Percentiles rank a stretch among this genome's conserved stretches.
phyloP scores from a whole-genome alignment of 1,284 basidiomycete species.

The Ustilago loliicola region DNA sequence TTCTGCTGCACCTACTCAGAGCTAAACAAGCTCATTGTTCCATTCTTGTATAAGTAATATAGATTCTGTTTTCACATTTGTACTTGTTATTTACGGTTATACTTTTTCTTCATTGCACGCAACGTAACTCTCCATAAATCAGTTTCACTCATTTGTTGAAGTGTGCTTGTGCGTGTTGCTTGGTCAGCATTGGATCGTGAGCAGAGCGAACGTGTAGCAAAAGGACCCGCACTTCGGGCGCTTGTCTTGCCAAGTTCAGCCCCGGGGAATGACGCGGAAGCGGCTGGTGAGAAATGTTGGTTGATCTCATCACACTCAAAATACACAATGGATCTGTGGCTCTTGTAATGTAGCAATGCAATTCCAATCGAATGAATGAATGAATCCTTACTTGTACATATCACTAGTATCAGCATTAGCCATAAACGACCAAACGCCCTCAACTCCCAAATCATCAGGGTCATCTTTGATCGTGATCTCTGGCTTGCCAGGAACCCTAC shows the following conservation, averaged over 20 bases:
- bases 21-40: not conserved
- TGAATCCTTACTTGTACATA: slow-evolving; percentile 52
- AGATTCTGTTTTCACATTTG: not conserved
- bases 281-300: no score
- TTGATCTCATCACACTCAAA: no score
- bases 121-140: not conserved
- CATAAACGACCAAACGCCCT: slow-evolving; percentile 67
- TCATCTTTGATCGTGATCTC: slow-evolving; percentile 62
- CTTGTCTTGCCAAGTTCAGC: not conserved
- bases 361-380: slow-evolving; percentile 1
- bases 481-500: slow-evolving; percentile 36
- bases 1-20: not conserved
- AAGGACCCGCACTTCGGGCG: no score
- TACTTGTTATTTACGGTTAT: not conserved
- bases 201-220: no score
- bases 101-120: not conserved
- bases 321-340: no score
- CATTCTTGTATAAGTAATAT: not conserved
- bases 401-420: slow-evolving; percentile 60
- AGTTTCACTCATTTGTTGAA: not conserved
- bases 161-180: no score
- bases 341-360: not conserved
- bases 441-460: slow-evolving; percentile 63
- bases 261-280: no score
- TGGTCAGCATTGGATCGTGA: no score